phyloP scores from a whole-genome alignment of 2,329 filamentous ascomycete genomes.

The Cryoendolithus antarcticus region DNA sequence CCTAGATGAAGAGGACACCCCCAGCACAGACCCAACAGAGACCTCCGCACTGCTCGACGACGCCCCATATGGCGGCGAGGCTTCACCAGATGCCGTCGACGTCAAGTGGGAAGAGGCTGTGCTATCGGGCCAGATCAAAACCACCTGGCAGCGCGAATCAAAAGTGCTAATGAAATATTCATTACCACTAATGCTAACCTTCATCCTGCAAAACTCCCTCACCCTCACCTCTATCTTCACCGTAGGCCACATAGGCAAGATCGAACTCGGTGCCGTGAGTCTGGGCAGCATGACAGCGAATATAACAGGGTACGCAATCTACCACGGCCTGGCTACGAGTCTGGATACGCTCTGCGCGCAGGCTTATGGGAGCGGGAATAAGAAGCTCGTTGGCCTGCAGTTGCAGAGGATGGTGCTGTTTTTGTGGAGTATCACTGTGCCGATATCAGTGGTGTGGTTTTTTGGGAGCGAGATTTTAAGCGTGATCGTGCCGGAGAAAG shows the following conservation, averaged over 20 bases:
- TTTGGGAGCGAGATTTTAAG: constrained; percentile 47
- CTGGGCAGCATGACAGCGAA: constrained; percentile 41
- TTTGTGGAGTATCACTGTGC: constrained; percentile 57
- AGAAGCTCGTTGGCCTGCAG: constrained; percentile 74
- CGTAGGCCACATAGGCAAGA: constrained; percentile 37
- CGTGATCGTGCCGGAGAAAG: constrained; percentile 49
- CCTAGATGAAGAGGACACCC: constrained; percentile 13
- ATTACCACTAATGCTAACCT: constrained; percentile 33
- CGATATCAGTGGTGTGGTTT: constrained; percentile 60
- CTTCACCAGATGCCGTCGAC: constrained; percentile 45
- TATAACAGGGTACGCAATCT: constrained; percentile 37
- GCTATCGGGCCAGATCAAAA: constrained; percentile 65
- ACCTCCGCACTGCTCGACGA: constrained; percentile 34
- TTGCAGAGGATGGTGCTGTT: constrained; percentile 73
- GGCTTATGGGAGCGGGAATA: constrained; percentile 84
- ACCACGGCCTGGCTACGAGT: constrained; percentile 64
- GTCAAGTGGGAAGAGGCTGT: constrained; percentile 80
- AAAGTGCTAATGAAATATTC: constrained; percentile 54
- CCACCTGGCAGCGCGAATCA: constrained; percentile 81
- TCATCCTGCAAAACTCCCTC: constrained; percentile 35
- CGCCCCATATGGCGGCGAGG: constrained; percentile 33
- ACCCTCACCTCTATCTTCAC: constrained; percentile 37
- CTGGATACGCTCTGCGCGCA: constrained; percentile 89
- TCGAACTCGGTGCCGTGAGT: constrained; percentile 42
- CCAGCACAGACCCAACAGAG: constrained; percentile 24